These are phyloP conservation scores for Neofusicoccum laricinum DNA, from an alignment of 2,329 filamentous ascomycete species.

Conservation along the genomic window DNA sequence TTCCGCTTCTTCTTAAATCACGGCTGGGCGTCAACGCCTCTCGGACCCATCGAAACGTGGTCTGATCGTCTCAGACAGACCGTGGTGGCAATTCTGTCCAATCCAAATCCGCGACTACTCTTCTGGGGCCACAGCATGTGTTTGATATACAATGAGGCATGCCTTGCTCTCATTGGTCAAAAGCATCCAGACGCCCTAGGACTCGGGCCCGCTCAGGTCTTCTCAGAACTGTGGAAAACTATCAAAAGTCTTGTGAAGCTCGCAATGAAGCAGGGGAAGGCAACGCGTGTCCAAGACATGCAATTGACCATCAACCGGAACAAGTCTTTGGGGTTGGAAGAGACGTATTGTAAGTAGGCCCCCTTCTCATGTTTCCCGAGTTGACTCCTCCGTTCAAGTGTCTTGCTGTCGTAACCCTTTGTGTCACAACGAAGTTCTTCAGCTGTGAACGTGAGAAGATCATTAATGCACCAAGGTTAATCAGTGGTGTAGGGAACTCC, in stretches of 20 bases:
- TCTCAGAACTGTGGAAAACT: constrained; percentile 9
- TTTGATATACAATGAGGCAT: constrained; percentile 65
- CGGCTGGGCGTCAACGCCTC: constrained; percentile 68
- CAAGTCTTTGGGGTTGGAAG: background rate
- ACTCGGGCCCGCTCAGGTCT: background rate
- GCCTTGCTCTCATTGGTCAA: constrained; percentile 63
- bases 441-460: too few species aligned
- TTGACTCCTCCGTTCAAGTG: too few species aligned
- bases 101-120: constrained; percentile 57
- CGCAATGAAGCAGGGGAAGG: constrained; percentile 15
- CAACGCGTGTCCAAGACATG: constrained; percentile 3
- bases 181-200: constrained; percentile 74
- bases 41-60: constrained; percentile 73
- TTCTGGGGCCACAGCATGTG: constrained; percentile 57
- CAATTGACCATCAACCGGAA: constrained; percentile 4
- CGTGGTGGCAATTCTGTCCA: constrained; percentile 69
- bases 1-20: constrained; percentile 3
- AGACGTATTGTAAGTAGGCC: constrained; percentile 15
- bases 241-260: constrained; percentile 6
- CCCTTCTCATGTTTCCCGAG: too few species aligned
- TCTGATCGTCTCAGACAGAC: constrained; percentile 65
- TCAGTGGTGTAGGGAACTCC: constrained; percentile 2
- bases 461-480: too few species aligned
- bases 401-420: too few species aligned
- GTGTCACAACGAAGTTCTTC: background rate